Evolutionary conservation across 306 rosid species (phyloP).

Genomic region (Corylus americana): DNA sequence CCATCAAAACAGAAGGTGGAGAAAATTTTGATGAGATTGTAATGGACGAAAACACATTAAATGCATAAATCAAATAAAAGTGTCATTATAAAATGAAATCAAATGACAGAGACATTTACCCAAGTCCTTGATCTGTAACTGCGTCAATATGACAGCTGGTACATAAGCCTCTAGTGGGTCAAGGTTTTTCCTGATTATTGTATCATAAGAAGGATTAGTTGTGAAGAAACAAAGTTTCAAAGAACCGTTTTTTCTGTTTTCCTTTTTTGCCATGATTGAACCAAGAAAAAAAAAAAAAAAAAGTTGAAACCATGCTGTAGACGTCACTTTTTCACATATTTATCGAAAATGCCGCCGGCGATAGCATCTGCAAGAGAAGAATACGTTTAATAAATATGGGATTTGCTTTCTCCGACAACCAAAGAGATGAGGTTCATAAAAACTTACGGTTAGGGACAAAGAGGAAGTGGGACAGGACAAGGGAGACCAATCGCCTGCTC

Average conservation of each 20-base stretch:
- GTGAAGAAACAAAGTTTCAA: conserved; percentile 10
- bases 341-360: conserved; percentile 63
- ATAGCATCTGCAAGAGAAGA: conserved; percentile 49
- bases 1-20: neutral
- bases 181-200: conserved; percentile 67
- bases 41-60: neutral
- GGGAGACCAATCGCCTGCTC: conserved; percentile 66
- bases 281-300: neutral
- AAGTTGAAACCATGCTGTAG: neutral
- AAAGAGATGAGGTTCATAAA: neutral
- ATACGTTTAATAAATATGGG: neutral
- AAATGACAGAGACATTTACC: conserved; percentile 41
- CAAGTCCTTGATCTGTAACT: conserved; percentile 82
- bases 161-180: conserved; percentile 85
- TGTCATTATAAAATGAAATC: neutral
- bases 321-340: conserved; percentile 68
- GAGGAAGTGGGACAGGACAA: conserved; percentile 55
- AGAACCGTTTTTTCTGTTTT: too few relatives aligned
- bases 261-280: neutral
- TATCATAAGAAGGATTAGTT: conserved; percentile 10
- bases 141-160: conserved; percentile 78
- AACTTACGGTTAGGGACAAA: conserved; percentile 53
- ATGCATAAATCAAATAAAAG: neutral
- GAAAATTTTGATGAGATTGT: neutral
- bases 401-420: conserved; percentile 3